These are phyloP conservation scores for Notholithocarpus densiflorus DNA, from an alignment of 306 rosid genomes.

Conservation along the genomic window DNA sequence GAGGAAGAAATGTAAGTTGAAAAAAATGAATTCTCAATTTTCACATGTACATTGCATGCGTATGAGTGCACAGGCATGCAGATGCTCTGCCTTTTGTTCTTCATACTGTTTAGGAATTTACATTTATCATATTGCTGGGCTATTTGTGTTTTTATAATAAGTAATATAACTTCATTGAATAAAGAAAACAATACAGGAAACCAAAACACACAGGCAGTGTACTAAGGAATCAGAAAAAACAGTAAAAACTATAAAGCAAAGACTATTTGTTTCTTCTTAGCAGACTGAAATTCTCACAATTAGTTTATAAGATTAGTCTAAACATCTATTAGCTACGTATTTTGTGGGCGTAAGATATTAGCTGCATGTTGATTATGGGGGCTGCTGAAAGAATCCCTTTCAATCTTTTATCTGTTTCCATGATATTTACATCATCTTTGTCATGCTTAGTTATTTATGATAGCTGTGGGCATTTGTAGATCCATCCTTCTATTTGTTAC, in stretches of 20 bases:
- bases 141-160: not conserved
- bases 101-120: not conserved
- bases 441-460: not conserved
- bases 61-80: not conserved
- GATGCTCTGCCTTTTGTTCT: not conserved
- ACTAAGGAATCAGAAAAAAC: too few relatives aligned
- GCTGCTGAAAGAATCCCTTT: not conserved
- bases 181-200: too few relatives aligned
- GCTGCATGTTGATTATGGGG: not conserved
- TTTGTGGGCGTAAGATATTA: not conserved
- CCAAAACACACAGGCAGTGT: too few relatives aligned
- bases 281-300: not conserved
- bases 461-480: not conserved
- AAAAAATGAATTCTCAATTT: constrained; percentile 12
- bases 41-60: not conserved
- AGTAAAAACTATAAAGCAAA: too few relatives aligned
- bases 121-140: not conserved
- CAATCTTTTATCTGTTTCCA: not conserved
- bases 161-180: too few relatives aligned
- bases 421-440: not conserved
- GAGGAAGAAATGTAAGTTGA: constrained; percentile 96
- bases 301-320: not conserved
- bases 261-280: not conserved
- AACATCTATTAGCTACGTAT: not conserved
- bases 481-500: not conserved